A percentile compares a stretch with the other conserved stretches of the same genome.
Conservation (phyloP, 495 filamentous ascomycete genomes). For the Penicillium bovifimosum region DNA sequence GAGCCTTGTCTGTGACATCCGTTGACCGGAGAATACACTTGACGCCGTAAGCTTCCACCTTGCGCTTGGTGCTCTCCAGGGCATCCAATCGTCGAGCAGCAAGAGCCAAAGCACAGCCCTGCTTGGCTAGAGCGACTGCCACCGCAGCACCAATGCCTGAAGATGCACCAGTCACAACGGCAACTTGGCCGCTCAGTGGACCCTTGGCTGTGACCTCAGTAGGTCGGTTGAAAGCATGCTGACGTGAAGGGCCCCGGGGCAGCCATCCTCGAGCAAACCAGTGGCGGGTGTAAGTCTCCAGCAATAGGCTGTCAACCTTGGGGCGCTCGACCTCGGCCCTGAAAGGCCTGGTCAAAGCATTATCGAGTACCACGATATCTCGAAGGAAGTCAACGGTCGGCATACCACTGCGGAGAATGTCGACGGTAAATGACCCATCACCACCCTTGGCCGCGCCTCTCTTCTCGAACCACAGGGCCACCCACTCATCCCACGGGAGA, state of each 20-base stretch:
- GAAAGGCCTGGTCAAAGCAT: constrained; percentile 50
- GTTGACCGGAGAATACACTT: constrained; percentile 56
- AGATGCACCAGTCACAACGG: constrained; percentile 46
- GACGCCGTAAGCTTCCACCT: constrained; percentile 41
- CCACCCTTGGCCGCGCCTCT: constrained; percentile 51
- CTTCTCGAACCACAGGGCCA: constrained; percentile 55
- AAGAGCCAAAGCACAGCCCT: constrained; percentile 58
- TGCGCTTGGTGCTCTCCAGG: constrained; percentile 50
- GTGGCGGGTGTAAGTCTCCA: constrained; percentile 62
- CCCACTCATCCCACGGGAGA: constrained; percentile 59
- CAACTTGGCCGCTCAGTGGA: constrained; percentile 47
- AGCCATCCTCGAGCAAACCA: constrained; percentile 69
- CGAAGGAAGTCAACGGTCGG: constrained; percentile 56
- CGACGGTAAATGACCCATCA: constrained; percentile 53
- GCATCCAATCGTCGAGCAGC: constrained; percentile 57
- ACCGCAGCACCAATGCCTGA: constrained; percentile 49
- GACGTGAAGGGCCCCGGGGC: constrained; percentile 44
- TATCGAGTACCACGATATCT: constrained; percentile 57
- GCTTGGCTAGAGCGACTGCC: constrained; percentile 43
- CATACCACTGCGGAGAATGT: constrained; percentile 54
- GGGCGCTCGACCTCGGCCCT: constrained; percentile 52
- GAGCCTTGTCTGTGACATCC: constrained; percentile 52
- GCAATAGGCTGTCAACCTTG: constrained; percentile 52
- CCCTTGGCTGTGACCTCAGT: constrained; percentile 36
- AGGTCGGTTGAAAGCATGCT: constrained; percentile 30